Conservation (phyloP, 2,329 filamentous ascomycete genomes). For the Neurospora sp. region DNA sequence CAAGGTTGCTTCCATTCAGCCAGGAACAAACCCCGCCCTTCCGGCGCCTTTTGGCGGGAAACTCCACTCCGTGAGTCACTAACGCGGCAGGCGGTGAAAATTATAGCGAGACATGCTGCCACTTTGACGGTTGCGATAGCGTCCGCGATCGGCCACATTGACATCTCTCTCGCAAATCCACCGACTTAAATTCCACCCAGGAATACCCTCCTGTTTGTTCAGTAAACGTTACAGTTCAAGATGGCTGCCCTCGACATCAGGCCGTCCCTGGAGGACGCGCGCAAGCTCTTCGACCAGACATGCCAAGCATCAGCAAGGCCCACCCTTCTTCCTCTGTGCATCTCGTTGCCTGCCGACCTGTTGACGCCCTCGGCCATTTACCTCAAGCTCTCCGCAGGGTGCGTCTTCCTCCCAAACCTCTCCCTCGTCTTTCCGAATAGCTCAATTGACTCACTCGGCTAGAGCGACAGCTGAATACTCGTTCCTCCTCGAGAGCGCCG, state of each 20-base stretch:
- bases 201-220: neutral
- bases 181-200: neutral
- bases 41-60: neutral
- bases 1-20: neutral
- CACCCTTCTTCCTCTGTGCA: slow-evolving; percentile 67
- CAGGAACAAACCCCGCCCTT: neutral
- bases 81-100: neutral
- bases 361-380: slow-evolving; percentile 93
- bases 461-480: slow-evolving; percentile 48
- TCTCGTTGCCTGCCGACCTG: slow-evolving; percentile 82
- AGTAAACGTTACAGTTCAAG: neutral
- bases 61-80: neutral
- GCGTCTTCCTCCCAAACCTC: neutral
- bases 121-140: neutral
- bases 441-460: neutral
- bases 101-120: neutral
- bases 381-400: slow-evolving; percentile 65
- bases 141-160: neutral
- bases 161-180: neutral
- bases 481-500: slow-evolving; percentile 92
- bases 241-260: slow-evolving; percentile 14
- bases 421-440: neutral
- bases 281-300: slow-evolving; percentile 14
- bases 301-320: slow-evolving; percentile 22
- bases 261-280: slow-evolving; percentile 16